Base-by-base conservation (phyloP, 2,329 filamentous ascomycete species). In the Xylaria sp. region DNA sequence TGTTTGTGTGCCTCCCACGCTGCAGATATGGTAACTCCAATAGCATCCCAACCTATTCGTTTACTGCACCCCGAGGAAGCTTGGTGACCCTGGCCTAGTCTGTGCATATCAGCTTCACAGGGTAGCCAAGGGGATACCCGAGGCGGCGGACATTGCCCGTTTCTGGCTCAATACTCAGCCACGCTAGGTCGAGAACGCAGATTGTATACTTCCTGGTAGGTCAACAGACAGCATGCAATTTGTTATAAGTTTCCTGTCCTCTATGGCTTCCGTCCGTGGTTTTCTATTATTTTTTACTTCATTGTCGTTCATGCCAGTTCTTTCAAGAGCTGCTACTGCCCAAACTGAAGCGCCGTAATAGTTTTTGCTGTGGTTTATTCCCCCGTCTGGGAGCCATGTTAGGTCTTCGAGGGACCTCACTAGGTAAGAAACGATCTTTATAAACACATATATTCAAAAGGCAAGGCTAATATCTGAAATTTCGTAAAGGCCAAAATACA, bases 341-440 rank as follows among this genome's bases (percentile, higher is more conserved):
- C 59, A 65, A 65, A 23, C 55, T 62, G 62, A 65, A 65, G 62
- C 35, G 25, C 40, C 48, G 25, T 44, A 65, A 15, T 44, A 54
- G 38, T 40, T 49, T 23, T 58, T 54, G 53, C 53, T 53, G 59
- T 54, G 49, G 46, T 29, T 23, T 59, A 25, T 49, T 54, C 25
- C 53, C 49, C 9, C 44, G 51, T 13, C 11, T 54, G 25, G 25
- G 59, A 58, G 48, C 31, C 21, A 65, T 65, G 62, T 54, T 62
- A 29, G 62, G 59, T 37, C 40, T 62, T 15, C 51, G 54, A 53
- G 47, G 58, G 10, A 35, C 29, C 35, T 54, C 56, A 17, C 51
- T 58, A n/a, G 55, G 62, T 64, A 62, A 37, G 54, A 38, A 29
- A n/a, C 37, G 11, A 9, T 8, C 41, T 48, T 23, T 7, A 38